phyloP scores from a whole-genome alignment of 768 basidiomycete species.

The Gloeostereum incarnatum region DNA sequence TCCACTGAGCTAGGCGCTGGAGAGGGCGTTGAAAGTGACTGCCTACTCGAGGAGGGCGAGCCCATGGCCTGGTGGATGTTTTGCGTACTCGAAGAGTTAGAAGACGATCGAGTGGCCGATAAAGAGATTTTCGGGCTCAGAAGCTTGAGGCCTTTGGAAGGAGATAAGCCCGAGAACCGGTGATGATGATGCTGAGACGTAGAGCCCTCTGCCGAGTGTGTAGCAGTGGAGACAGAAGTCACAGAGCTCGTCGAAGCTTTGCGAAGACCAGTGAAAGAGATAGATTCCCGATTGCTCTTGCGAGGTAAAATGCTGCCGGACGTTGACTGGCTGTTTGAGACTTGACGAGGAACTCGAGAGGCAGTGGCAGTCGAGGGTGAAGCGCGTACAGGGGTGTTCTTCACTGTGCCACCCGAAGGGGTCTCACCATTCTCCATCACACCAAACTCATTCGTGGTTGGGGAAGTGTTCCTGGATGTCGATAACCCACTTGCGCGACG shows the following conservation, averaged over 20 bases:
- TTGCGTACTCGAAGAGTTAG: conserved; percentile 41
- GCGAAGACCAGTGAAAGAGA: conserved; percentile 68
- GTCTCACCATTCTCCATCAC: conserved; percentile 58
- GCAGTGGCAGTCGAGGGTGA: conserved; percentile 51
- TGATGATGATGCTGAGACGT: conserved; percentile 29
- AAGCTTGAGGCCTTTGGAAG: conserved; percentile 76
- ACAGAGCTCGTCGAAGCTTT: conserved; percentile 80
- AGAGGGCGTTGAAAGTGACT: conserved; percentile 78
- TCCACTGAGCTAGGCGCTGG: conserved; percentile 70
- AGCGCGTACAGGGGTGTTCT: conserved; percentile 49
- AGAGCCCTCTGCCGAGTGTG: conserved; percentile 28
- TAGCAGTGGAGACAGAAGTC: conserved; percentile 52
- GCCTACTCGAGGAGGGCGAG: conserved; percentile 63
- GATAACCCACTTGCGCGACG: conserved; percentile 33
- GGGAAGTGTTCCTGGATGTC: conserved; percentile 59
- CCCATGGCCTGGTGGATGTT: conserved; percentile 41
- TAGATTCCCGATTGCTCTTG: conserved; percentile 69
- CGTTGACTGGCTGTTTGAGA: conserved; percentile 34
- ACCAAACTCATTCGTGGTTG: conserved; percentile 73
- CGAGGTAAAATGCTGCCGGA: conserved; percentile 42
- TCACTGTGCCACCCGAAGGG: conserved; percentile 35
- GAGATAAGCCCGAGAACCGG: conserved; percentile 77
- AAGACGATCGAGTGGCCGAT: conserved; percentile 43
- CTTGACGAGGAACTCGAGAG: conserved; percentile 62
- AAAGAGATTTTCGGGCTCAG: conserved; percentile 71